Percentiles rank a stretch among this genome's conserved stretches.
Conservation (phyloP, 768 basidiomycete species). For the Scleroderma citrinum region DNA sequence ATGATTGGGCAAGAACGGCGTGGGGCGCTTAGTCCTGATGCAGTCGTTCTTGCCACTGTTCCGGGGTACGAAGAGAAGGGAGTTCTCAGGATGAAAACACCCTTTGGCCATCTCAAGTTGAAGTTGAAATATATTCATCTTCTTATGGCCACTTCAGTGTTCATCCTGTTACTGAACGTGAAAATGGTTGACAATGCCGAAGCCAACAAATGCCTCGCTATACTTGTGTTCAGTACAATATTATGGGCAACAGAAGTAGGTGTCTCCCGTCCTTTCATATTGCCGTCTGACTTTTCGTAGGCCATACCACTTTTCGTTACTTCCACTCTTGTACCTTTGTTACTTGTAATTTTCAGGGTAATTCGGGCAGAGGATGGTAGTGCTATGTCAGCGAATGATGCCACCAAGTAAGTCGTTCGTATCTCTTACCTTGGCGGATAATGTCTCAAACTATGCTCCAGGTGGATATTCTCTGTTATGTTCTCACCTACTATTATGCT, state of each 20-base stretch:
- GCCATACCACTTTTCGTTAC: constrained; percentile 98
- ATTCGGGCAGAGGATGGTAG: constrained; percentile 52
- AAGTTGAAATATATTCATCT: constrained; percentile 59
- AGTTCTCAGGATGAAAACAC: constrained; percentile 47
- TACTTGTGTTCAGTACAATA: constrained; percentile 84
- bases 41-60: constrained; percentile 40
- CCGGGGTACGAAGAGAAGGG: constrained; percentile 36
- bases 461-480: constrained; percentile 91
- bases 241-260: constrained; percentile 95
- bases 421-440: constrained; percentile 3
- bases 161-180: constrained; percentile 57
- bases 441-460: constrained; percentile 23
- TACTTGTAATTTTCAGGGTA: constrained; percentile 81
- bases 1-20: constrained; percentile 84
- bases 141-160: constrained; percentile 48
- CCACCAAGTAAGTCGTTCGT: constrained; percentile 60
- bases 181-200: constrained; percentile 53
- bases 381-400: constrained; percentile 55
- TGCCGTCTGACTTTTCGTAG: constrained; percentile 32
- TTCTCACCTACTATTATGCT: constrained; percentile 99
- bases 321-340: constrained; percentile 80
- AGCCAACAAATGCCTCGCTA: constrained; percentile 87
- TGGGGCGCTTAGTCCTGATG: constrained; percentile 37
- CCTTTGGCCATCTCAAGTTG: constrained; percentile 59
- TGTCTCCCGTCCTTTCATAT: neutral